Evolutionary conservation across 2,329 filamentous ascomycete genomes (phyloP).

Genomic region (Monosporascus sp.): DNA sequence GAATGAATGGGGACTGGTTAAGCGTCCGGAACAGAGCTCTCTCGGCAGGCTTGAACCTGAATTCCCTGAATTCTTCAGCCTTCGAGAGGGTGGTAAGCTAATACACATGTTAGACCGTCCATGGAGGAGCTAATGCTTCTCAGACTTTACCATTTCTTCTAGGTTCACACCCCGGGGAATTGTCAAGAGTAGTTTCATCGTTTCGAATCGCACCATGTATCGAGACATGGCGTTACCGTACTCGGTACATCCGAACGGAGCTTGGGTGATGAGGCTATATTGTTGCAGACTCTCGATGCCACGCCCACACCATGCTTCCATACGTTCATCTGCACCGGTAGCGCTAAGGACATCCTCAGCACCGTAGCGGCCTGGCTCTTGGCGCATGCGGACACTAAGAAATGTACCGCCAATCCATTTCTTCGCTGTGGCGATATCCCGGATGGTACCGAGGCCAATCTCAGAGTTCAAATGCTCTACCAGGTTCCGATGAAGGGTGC

Average conservation of each 20-base stretch:
- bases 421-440: slow-evolving; percentile 58
- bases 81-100: slow-evolving; percentile 64
- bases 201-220: slow-evolving; percentile 75
- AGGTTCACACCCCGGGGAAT: slow-evolving; percentile 57
- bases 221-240: slow-evolving; percentile 78
- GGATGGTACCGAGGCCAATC: slow-evolving; percentile 70
- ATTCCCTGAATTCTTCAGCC: slow-evolving; percentile 67
- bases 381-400: slow-evolving; percentile 66
- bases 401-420: slow-evolving; percentile 76
- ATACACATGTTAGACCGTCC: slow-evolving; percentile 5
- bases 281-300: slow-evolving; percentile 63
- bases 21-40: slow-evolving; percentile 65
- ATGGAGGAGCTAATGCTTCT: background rate
- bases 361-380: slow-evolving; percentile 68
- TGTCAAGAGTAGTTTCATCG: slow-evolving; percentile 66
- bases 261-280: slow-evolving; percentile 48
- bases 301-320: slow-evolving; percentile 66
- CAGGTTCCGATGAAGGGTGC: slow-evolving; percentile 70
- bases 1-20: slow-evolving; percentile 64
- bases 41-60: slow-evolving; percentile 67
- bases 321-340: slow-evolving; percentile 53
- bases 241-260: slow-evolving; percentile 58
- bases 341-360: slow-evolving; percentile 49
- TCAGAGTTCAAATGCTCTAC: slow-evolving; percentile 84
- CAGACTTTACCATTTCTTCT: slow-evolving; percentile 60